phyloP scores from a whole-genome alignment of 805 yeast species.

The Nakazawaea holstii region DNA sequence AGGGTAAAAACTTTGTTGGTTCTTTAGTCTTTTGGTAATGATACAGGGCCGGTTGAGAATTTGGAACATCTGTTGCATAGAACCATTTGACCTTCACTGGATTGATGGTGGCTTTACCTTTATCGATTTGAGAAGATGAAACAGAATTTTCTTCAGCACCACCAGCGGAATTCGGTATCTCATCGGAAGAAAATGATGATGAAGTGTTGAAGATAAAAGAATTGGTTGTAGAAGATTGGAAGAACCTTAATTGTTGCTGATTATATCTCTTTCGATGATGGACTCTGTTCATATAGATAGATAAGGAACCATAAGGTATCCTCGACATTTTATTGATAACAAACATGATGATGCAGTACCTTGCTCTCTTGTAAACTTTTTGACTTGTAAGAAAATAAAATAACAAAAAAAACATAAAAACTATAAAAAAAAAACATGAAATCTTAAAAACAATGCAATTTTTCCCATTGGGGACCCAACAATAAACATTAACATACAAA shows the following conservation, averaged over 20 bases:
- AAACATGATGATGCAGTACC: background rate
- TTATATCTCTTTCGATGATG: background rate
- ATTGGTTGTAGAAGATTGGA: background rate
- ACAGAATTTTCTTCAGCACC: no score
- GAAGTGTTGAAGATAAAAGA: background rate
- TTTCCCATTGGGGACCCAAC: background rate
- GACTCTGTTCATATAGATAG: background rate
- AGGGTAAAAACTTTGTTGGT: constrained; percentile 62
- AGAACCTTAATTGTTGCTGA: background rate
- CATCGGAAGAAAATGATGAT: background rate
- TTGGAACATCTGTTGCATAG: constrained; percentile 77
- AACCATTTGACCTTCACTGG: constrained; percentile 49
- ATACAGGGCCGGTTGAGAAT: constrained; percentile 57
- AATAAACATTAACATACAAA: background rate
- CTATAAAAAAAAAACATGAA: no score
- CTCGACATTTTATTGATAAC: background rate
- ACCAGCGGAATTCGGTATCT: no score
- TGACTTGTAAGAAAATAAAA: no score
- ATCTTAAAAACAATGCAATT: no score
- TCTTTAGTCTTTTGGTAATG: constrained; percentile 42
- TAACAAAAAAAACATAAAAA: no score
- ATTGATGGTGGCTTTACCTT: no score
- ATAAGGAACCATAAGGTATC: constrained; percentile 1
- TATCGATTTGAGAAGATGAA: no score
- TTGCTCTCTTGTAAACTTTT: no score